Evolutionary conservation across 2,329 filamentous ascomycete genomes (phyloP).

Genomic region (Cordyceps fumosorosea): DNA sequence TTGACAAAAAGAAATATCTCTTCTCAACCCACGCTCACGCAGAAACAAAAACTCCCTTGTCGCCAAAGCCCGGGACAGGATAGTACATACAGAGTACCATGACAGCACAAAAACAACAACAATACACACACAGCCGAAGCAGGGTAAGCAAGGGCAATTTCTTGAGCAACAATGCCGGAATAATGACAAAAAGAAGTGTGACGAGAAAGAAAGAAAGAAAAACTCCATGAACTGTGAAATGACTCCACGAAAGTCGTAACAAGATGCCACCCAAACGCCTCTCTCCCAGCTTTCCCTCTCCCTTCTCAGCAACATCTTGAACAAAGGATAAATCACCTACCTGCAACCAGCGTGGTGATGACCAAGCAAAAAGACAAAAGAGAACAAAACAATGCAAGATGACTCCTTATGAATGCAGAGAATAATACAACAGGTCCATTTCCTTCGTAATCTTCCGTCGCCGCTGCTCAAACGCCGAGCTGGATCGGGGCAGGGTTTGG

Average conservation of each 20-base stretch:
- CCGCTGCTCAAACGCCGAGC: conserved; percentile 1
- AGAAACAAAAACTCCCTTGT: too few relatives aligned
- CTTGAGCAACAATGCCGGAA: conserved; percentile 14
- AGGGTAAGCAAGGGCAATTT: not conserved
- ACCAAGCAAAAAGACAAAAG: not conserved
- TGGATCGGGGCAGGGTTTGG: conserved; percentile 15
- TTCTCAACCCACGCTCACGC: too few relatives aligned
- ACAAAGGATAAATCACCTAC: not conserved
- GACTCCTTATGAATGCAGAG: conserved; percentile 10
- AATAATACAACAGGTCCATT: conserved; percentile 2
- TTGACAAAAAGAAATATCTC: too few relatives aligned
- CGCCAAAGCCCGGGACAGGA: not conserved
- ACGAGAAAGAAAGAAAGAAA: not conserved
- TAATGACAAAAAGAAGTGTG: not conserved
- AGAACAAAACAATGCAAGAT: not conserved
- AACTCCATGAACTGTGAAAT: not conserved
- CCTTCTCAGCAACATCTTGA: not conserved
- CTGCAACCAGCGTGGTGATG: not conserved
- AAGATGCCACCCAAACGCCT: conserved; percentile 2
- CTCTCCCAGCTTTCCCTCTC: not conserved
- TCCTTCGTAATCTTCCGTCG: not conserved
- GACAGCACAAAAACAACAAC: not conserved
- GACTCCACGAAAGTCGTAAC: not conserved
- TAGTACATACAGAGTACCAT: not conserved
- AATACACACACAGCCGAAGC: conserved; percentile 6